Evolutionary conservation across 108 stramenopile genomes (phyloP), one percentile per base, ranked within the genome.

Genomic region (Cyclostephanos tholiformis): DNA sequence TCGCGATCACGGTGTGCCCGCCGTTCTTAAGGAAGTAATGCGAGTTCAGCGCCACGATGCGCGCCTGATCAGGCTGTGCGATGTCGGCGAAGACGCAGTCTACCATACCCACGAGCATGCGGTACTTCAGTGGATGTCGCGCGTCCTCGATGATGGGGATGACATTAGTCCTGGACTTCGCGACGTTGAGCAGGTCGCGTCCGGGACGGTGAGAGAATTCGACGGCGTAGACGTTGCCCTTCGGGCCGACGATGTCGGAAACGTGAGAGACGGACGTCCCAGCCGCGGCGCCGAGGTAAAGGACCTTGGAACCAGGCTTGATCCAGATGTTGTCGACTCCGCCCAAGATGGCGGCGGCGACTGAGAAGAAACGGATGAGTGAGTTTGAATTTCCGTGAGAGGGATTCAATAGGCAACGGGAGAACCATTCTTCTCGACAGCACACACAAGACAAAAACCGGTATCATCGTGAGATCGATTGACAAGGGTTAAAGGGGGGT

Each of bases 61-160:
- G 97, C 10, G 98, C 98, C 84, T 99, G 98, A 84, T 99, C 99
- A 13, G 99, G 98, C 80, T 99, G 99, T 2, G 99, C 99, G 46
- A 99, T 96, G 84, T 99, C 99, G 19, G 99, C 99, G 87, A 99
- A 99, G 60, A 99, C 92, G 65, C 79, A 77, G 75, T 99, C 99
- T 39, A 99, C 99, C 99, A 99, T 99, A 69, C 98, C 98, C 67
- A 98, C 93, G 62, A 98, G 80, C 99, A 99, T 99, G 44, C 99
- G 91, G 84, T 99, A 99, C 83, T 99, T 99, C 26, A 99, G 89
- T 26, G 99, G 99, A 87, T 99, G 99, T 43, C 99, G 84, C 13
- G 99, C 99, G 84, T 99, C 99, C 77, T 99, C 99, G 55, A 99
- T 97, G 82, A 99, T 99, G 64, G 99, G 99, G 71, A 99, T 97